Evolutionary conservation across 2,329 filamentous ascomycete genomes (phyloP).

Genomic region (Clonostachys chloroleuca): DNA sequence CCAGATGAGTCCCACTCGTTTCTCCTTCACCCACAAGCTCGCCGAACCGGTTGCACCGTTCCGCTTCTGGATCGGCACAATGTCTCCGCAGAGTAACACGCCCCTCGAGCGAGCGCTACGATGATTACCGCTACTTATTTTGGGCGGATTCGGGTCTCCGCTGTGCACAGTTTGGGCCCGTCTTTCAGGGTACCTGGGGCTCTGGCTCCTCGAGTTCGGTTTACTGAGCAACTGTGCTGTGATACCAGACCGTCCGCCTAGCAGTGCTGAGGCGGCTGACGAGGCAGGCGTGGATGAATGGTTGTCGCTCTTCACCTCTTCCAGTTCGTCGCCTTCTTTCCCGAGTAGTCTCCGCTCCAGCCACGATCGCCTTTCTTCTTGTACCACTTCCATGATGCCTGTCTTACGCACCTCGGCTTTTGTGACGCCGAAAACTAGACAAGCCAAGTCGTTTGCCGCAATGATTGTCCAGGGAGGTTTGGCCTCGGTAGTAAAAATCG

Average conservation of each 20-base stretch:
- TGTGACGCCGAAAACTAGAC: conserved; percentile 98
- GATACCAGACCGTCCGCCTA: conserved; percentile 71
- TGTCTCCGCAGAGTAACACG: conserved; percentile 90
- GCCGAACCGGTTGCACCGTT: conserved; percentile 90
- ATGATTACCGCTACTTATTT: conserved; percentile 57
- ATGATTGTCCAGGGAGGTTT: conserved; percentile 92
- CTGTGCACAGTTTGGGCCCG: conserved; percentile 62
- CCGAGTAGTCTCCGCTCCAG: conserved; percentile 76
- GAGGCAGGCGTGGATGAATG: conserved; percentile 26
- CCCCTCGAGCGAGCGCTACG: conserved; percentile 75
- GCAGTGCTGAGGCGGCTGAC: conserved; percentile 43
- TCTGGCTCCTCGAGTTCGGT: conserved; percentile 56
- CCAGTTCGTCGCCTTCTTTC: conserved; percentile 28
- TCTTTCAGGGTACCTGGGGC: conserved; percentile 42
- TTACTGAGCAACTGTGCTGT: conserved; percentile 87
- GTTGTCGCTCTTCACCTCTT: conserved; percentile 20
- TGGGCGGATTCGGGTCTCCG: conserved; percentile 48
- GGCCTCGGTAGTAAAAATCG: conserved; percentile 94
- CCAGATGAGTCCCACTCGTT: conserved; percentile 90
- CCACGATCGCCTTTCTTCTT: conserved; percentile 85
- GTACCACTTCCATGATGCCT: conserved; percentile 92
- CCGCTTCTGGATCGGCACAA: conserved; percentile 96
- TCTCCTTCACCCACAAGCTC: conserved; percentile 98
- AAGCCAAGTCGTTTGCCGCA: conserved; percentile 92
- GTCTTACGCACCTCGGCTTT: conserved; percentile 90